phyloP scores from a whole-genome alignment of 177 flowering plant species.

The Tripterygium wilfordii region DNA sequence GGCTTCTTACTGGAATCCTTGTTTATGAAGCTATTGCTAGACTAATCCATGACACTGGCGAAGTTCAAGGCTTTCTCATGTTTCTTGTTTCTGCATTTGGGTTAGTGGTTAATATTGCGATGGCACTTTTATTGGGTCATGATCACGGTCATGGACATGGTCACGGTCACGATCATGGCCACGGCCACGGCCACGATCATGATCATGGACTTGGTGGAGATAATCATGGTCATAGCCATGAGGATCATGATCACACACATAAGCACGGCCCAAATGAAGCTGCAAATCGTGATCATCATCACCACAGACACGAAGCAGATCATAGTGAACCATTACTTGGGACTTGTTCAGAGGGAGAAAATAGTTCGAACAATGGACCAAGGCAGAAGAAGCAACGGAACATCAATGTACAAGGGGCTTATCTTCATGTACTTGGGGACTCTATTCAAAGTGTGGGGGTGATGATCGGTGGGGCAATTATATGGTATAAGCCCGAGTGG shows the following conservation, averaged over 20 bases:
- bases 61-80: slow-evolving; percentile 80
- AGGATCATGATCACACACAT: slow-evolving; percentile 27
- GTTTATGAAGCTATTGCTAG: slow-evolving; percentile 86
- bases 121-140: slow-evolving; percentile 82
- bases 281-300: slow-evolving; percentile 29
- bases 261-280: slow-evolving; percentile 24
- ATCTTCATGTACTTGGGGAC: slow-evolving; percentile 90
- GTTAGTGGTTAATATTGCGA: slow-evolving; percentile 64
- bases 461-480: slow-evolving; percentile 86
- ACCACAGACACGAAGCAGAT: slow-evolving; percentile 26
- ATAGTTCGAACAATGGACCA: slow-evolving; percentile 4
- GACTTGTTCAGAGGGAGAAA: slow-evolving; percentile 15
- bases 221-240: slow-evolving; percentile 28
- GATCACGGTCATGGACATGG: slow-evolving; percentile 55
- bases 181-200: slow-evolving; percentile 24
- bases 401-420: slow-evolving; percentile 85
- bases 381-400: slow-evolving; percentile 50
- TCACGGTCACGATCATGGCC: slow-evolving; percentile 27
- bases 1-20: slow-evolving; percentile 87
- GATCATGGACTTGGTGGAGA: slow-evolving; percentile 21
- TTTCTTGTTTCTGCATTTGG: slow-evolving; percentile 83
- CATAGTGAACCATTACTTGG: slow-evolving; percentile 32
- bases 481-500: slow-evolving; percentile 87
- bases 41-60: slow-evolving; percentile 48
- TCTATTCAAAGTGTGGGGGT: slow-evolving; percentile 89